Conservation (phyloP, 257 asterid genomes). For the Solanum boliviense region DNA sequence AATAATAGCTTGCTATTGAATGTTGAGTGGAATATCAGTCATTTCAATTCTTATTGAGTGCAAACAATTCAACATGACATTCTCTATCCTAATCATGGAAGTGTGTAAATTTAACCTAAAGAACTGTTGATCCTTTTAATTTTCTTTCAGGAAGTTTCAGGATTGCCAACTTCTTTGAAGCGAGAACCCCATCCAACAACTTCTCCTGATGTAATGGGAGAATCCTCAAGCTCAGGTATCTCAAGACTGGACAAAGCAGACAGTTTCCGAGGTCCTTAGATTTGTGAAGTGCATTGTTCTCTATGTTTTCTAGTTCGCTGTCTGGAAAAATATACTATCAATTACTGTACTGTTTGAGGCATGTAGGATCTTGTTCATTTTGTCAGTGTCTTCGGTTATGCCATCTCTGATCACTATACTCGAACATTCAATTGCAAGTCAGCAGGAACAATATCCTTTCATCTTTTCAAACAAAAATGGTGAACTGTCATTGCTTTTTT, state of each 20-base stretch:
- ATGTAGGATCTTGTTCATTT: neutral
- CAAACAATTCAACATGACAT: neutral
- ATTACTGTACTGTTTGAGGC: neutral
- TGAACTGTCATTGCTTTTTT: neutral
- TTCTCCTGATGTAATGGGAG: constrained; percentile 58
- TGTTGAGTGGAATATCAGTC: neutral
- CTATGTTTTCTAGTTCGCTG: neutral
- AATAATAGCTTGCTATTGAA: neutral
- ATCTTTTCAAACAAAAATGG: neutral
- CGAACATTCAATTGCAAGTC: neutral
- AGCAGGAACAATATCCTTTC: neutral
- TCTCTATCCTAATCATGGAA: neutral
- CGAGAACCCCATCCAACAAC: constrained; percentile 38
- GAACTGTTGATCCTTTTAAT: neutral
- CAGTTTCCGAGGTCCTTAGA: constrained; percentile 35
- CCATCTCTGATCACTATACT: neutral
- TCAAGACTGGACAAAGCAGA: constrained; percentile 57
- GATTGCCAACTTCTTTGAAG: constrained; percentile 66
- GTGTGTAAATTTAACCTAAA: neutral
- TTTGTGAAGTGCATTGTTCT: neutral
- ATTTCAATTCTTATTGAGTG: neutral
- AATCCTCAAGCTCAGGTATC: constrained; percentile 77
- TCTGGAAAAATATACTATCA: neutral
- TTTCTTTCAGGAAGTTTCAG: constrained; percentile 66
- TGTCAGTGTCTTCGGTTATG: neutral